Percentiles rank a stretch among this genome's conserved stretches.
Evolutionary conservation across 306 rosid species (phyloP).

Genomic region (Cicer pinnatifidum): DNA sequence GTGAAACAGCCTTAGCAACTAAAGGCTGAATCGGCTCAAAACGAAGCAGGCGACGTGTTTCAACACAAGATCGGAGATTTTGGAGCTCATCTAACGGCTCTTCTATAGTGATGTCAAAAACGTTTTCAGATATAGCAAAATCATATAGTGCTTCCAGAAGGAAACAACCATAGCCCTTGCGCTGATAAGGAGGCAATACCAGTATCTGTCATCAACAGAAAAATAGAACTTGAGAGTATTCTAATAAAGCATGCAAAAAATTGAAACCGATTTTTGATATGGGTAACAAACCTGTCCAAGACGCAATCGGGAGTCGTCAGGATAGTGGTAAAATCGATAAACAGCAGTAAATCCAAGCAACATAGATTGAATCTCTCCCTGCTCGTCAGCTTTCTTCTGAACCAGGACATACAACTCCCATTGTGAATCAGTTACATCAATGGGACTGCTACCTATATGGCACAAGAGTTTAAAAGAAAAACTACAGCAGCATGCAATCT

Average conservation of each 20-base stretch:
- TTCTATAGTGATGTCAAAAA: slow-evolving; percentile 81
- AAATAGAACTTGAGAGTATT: slow-evolving; percentile 9
- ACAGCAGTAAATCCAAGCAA: slow-evolving; percentile 85
- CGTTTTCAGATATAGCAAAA: slow-evolving; percentile 74
- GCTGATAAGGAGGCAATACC: slow-evolving; percentile 84
- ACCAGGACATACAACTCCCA: slow-evolving; percentile 87
- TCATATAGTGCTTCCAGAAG: slow-evolving; percentile 73
- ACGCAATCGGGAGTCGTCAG: slow-evolving; percentile 76
- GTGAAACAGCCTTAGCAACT: slow-evolving; percentile 59
- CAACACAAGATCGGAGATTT: slow-evolving; percentile 78
- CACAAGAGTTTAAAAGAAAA: slow-evolving; percentile 23
- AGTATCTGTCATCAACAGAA: slow-evolving; percentile 62
- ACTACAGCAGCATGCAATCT: slow-evolving; percentile 16
- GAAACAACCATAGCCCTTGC: slow-evolving; percentile 81
- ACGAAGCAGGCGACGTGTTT: slow-evolving; percentile 61
- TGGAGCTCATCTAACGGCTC: slow-evolving; percentile 88
- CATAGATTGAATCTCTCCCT: slow-evolving; percentile 52
- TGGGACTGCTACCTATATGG: slow-evolving; percentile 84
- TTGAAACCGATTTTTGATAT: slow-evolving; percentile 9
- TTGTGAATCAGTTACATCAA: slow-evolving; percentile 74
- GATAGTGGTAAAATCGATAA: slow-evolving; percentile 91
- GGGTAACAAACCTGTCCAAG: slow-evolving; percentile 72
- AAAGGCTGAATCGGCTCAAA: slow-evolving; percentile 63
- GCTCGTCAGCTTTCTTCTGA: slow-evolving; percentile 62
- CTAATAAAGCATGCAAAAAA: slow-evolving; percentile 8